A percentile compares a stretch with the other conserved stretches of the same genome.
These are phyloP conservation scores for Taphrina populina DNA, from an alignment of 1,139 yeast species.

Conservation along the genomic window DNA sequence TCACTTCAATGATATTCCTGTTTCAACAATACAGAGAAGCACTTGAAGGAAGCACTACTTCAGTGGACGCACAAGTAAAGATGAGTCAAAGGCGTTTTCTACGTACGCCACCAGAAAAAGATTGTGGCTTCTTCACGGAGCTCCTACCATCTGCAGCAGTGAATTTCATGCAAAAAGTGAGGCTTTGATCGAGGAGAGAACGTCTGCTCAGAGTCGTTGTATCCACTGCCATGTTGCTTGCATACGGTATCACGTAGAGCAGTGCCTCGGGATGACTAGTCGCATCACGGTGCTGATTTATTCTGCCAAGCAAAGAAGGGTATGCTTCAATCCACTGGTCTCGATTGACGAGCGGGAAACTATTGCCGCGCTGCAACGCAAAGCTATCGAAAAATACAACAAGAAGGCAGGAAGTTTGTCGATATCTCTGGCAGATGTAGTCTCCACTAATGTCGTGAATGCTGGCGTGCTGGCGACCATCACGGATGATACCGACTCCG, in stretches of 20 bases:
- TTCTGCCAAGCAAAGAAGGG: background rate
- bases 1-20: background rate
- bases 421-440: background rate
- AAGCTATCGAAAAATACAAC: conserved; percentile 6
- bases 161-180: no score
- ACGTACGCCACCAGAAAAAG: no score
- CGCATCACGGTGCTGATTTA: conserved; percentile 3
- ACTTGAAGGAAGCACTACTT: no score
- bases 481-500: conserved; percentile 5
- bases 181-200: no score
- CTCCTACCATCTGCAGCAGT: no score
- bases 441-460: background rate
- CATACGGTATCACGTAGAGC: no score
- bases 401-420: background rate
- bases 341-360: background rate
- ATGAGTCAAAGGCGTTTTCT: no score
- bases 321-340: conserved; percentile 16
- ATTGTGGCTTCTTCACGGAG: no score
- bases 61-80: no score
- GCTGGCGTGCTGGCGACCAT: conserved; percentile 15
- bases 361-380: background rate
- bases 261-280: conserved; percentile 31
- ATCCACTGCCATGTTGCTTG: no score
- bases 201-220: no score
- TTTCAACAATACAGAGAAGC: no score